These are phyloP conservation scores for Globisporangium iwayamae DNA, from an alignment of 352 stramenopile species.

Conservation along the genomic window DNA sequence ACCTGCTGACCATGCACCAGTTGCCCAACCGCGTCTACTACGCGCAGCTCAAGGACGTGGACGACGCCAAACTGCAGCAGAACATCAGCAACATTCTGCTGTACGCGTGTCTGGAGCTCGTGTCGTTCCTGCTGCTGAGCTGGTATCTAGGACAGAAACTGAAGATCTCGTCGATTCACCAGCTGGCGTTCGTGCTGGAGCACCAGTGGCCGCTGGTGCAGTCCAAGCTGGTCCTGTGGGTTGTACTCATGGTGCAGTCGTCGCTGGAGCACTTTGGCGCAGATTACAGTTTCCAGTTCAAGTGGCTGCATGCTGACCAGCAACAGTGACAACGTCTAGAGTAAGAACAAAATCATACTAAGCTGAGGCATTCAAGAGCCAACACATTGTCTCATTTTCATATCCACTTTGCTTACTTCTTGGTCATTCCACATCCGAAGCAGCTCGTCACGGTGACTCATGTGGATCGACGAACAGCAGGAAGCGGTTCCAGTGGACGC, in stretches of 20 bases:
- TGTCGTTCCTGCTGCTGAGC: slow-evolving; percentile 19
- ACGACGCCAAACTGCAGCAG: background rate
- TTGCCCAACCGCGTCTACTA: slow-evolving; percentile 12
- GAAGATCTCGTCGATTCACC: slow-evolving; percentile 11
- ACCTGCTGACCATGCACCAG: background rate
- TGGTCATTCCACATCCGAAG: too few species aligned
- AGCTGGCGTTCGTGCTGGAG: slow-evolving; percentile 26
- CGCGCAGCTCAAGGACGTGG: background rate
- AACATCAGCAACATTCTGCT: slow-evolving; percentile 14
- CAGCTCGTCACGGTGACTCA: too few species aligned
- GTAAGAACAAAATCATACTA: too few species aligned
- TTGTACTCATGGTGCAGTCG: slow-evolving; percentile 13
- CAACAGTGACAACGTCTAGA: background rate
- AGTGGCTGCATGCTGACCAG: slow-evolving; percentile 8
- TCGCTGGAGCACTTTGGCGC: slow-evolving; percentile 12
- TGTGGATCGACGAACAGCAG: too few species aligned
- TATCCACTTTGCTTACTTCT: too few species aligned
- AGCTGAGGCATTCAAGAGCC: too few species aligned
- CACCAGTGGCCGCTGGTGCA: slow-evolving; percentile 22
- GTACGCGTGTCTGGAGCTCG: slow-evolving; percentile 21
- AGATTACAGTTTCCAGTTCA: slow-evolving; percentile 20
- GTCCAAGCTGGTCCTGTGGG: slow-evolving; percentile 25
- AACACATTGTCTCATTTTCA: too few species aligned
- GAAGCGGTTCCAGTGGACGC: too few species aligned
- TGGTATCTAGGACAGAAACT: slow-evolving; percentile 11